Evolutionary conservation across 257 asterid species (phyloP).

Genomic region (Forsythia suspensa): DNA sequence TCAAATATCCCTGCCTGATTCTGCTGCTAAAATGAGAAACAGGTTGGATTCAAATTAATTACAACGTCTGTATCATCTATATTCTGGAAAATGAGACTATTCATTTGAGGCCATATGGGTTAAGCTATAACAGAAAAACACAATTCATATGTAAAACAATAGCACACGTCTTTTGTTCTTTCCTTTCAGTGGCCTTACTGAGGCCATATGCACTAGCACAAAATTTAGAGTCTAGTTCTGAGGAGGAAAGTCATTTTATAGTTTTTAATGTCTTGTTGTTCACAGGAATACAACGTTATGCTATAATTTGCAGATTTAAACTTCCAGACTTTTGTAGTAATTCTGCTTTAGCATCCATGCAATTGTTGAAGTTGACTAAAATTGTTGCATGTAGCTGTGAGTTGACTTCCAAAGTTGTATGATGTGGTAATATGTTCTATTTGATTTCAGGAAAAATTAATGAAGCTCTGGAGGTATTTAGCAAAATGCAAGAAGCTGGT

Average conservation of each 20-base stretch:
- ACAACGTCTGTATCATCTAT: background rate
- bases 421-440: background rate
- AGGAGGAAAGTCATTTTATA: background rate
- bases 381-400: background rate
- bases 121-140: background rate
- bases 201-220: background rate
- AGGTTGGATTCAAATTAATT: background rate
- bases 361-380: background rate
- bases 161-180: background rate
- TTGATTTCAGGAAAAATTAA: constrained; percentile 55
- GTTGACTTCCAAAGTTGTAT: constrained; percentile 8
- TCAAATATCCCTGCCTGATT: background rate
- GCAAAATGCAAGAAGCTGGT: constrained; percentile 80
- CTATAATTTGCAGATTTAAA: background rate
- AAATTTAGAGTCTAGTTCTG: background rate
- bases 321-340: background rate
- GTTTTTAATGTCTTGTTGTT: background rate
- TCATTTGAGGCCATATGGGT: constrained; percentile 1
- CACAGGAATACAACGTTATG: background rate
- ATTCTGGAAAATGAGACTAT: background rate
- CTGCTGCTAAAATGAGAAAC: constrained; percentile 4
- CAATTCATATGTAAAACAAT: background rate
- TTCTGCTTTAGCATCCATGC: background rate
- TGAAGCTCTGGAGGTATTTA: constrained; percentile 73
- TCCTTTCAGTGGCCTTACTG: constrained; percentile 9